These are phyloP conservation scores for Volutella citrinella DNA, from an alignment of 2,329 filamentous ascomycete genomes.

Conservation along the genomic window DNA sequence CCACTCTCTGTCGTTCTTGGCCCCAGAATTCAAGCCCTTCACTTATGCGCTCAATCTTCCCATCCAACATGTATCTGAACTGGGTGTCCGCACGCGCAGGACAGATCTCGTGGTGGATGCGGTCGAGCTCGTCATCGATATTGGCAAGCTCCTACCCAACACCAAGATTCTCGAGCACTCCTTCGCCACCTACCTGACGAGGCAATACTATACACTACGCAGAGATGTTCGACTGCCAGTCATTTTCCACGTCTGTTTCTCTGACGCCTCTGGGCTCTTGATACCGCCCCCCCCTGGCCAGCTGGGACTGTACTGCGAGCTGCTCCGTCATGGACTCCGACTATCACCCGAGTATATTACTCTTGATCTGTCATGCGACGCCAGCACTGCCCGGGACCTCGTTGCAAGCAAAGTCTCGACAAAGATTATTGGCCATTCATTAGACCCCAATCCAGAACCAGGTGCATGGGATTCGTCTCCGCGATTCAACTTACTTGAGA, in stretches of 20 bases:
- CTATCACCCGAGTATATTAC: constrained; percentile 10
- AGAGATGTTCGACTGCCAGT: constrained; percentile 5
- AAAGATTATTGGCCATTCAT: constrained; percentile 9
- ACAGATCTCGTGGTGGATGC: constrained; percentile 8
- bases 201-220: constrained; percentile 2
- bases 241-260: constrained; percentile 3
- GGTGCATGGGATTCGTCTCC: constrained; percentile 3
- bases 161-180: not conserved
- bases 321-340: constrained; percentile 10
- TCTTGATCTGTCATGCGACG: constrained; percentile 7
- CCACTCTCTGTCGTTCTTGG: constrained; percentile 4
- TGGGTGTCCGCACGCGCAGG: not conserved
- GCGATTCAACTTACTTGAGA: constrained; percentile 3
- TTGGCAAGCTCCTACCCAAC: not conserved
- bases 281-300: too few species aligned
- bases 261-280: not conserved
- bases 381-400: constrained; percentile 1
- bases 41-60: constrained; percentile 11
- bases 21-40: constrained; percentile 6
- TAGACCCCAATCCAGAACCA: not conserved
- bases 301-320: constrained; percentile 3
- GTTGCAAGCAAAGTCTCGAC: constrained; percentile 7
- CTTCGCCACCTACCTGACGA: constrained; percentile 2
- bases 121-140: constrained; percentile 2
- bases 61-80: not conserved